Conservation (phyloP, 2,329 filamentous ascomycete genomes). For the Xylaria hypoxylon region DNA sequence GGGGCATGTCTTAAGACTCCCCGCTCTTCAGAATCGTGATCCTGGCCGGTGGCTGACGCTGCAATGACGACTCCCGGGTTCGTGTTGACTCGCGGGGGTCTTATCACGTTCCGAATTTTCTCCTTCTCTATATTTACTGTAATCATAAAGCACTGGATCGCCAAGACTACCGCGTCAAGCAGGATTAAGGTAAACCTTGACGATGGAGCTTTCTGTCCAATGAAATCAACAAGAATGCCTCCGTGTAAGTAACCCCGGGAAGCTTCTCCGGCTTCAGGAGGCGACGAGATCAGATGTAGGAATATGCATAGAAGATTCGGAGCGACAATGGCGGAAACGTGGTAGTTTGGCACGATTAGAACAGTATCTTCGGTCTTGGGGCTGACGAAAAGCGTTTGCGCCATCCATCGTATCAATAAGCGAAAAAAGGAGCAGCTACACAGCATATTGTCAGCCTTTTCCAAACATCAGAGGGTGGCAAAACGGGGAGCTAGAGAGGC, state of each 20-base stretch:
- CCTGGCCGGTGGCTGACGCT: constrained; percentile 53
- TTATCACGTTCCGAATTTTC: constrained; percentile 63
- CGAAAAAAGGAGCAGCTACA: constrained; percentile 73
- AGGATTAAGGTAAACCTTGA: constrained; percentile 67
- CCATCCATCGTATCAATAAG: constrained; percentile 67
- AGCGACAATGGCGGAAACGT: constrained; percentile 68
- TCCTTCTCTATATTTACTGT: constrained; percentile 71
- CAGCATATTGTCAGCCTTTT: constrained; percentile 26
- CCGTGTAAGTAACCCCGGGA: constrained; percentile 75
- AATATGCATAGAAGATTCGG: constrained; percentile 72
- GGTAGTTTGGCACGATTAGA: constrained; percentile 67
- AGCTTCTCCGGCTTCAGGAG: constrained; percentile 69
- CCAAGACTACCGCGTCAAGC: constrained; percentile 67
- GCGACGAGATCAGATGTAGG: constrained; percentile 66
- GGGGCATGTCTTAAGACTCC: constrained; percentile 59
- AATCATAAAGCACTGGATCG: constrained; percentile 72
- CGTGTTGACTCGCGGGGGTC: constrained; percentile 48
- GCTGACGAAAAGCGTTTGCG: constrained; percentile 73
- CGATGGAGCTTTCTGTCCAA: constrained; percentile 72
- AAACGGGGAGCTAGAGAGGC: background rate
- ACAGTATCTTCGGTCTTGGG: constrained; percentile 69
- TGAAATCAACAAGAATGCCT: constrained; percentile 74
- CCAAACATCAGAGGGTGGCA: background rate
- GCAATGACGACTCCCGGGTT: constrained; percentile 44
- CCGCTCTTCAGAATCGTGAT: constrained; percentile 68